Evolutionary conservation across 345 rosid species (phyloP), one percentile per base, ranked within the genome.

Genomic region (Hibiscus trionum): DNA sequence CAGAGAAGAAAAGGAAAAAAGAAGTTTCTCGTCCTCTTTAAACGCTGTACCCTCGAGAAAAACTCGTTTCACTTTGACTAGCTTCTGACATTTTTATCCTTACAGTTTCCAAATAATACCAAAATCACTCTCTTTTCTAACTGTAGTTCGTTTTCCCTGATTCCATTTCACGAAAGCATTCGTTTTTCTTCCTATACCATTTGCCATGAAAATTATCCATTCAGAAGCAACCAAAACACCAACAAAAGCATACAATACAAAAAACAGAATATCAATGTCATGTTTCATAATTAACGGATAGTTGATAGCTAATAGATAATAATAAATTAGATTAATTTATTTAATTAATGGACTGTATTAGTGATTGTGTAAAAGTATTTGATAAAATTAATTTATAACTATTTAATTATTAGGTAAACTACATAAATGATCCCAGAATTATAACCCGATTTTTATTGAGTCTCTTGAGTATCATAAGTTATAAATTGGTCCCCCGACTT

Each of bases 211-310:
- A 11, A 81, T 0, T 47, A 80, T 61, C 4, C 82, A 8, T 3
- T 61, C 77, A 24, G 63, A 27, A 47, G 79, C 83, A 37, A 86
- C 69, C 50, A 80, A n/a, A 56, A 80, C 74, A 35, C 88, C 93
- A 21, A 81, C 93, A 15, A 81, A 17, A 78, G 74, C 83, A 31
- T 88, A 86, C 6, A 77, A 7, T 88, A 86, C 6, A 77, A 7
- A 11, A 84, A 57, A 1, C 56, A 81, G 1, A 74, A 75, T 29
- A 76, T 70, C 60, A 78, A 0, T 29, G 31, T 29, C 4, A 1
- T 29, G 31, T 29, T 29, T 29, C 3, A 29, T 3, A 29, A 29
- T 29, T 29, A 1, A 2, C 0, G 35, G 35, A 31, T 29, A 29
- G 31, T 29, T 29, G 31, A 29, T 29, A 29, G 3, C 4, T 29